phyloP scores from a whole-genome alignment of 805 yeast genomes.

The Citeromyces matritensis region DNA sequence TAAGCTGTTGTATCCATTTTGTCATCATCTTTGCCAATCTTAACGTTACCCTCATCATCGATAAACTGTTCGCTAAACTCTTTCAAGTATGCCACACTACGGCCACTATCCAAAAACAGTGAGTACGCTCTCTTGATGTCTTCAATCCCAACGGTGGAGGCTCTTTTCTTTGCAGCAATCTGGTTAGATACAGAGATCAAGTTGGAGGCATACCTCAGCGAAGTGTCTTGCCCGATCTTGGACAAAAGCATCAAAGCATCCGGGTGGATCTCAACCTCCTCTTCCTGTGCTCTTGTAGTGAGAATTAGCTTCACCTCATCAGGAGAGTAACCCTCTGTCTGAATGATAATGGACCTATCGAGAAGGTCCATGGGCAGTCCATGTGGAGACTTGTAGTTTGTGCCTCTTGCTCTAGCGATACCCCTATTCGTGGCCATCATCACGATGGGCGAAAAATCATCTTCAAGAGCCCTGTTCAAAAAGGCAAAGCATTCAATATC shows the following conservation, averaged over 20 bases:
- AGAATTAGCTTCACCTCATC: slow-evolving; percentile 82
- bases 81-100: slow-evolving; percentile 79
- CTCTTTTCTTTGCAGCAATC: slow-evolving; percentile 71
- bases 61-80: slow-evolving; percentile 47
- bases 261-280: slow-evolving; percentile 68
- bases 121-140: slow-evolving; percentile 83
- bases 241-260: slow-evolving; percentile 84
- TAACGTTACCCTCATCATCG: slow-evolving; percentile 66
- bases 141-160: slow-evolving; percentile 46
- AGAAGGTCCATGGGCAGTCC: slow-evolving; percentile 94
- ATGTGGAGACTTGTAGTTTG: slow-evolving; percentile 88
- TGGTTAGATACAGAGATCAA: slow-evolving; percentile 83
- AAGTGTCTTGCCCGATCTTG: slow-evolving; percentile 79
- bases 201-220: slow-evolving; percentile 86
- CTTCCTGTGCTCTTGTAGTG: slow-evolving; percentile 84
- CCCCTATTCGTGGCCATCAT: slow-evolving; percentile 98
- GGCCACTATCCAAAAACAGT: slow-evolving; percentile 74
- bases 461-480: slow-evolving; percentile 91
- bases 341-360: slow-evolving; percentile 86
- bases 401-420: slow-evolving; percentile 83
- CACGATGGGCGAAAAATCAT: slow-evolving; percentile 91
- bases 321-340: slow-evolving; percentile 62
- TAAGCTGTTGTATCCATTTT: slow-evolving; percentile 21
- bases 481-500: slow-evolving; percentile 96
- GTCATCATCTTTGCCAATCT: slow-evolving; percentile 24